Conservation (phyloP, 1,284 basidiomycete genomes). For the Leccinum colubrinum region DNA sequence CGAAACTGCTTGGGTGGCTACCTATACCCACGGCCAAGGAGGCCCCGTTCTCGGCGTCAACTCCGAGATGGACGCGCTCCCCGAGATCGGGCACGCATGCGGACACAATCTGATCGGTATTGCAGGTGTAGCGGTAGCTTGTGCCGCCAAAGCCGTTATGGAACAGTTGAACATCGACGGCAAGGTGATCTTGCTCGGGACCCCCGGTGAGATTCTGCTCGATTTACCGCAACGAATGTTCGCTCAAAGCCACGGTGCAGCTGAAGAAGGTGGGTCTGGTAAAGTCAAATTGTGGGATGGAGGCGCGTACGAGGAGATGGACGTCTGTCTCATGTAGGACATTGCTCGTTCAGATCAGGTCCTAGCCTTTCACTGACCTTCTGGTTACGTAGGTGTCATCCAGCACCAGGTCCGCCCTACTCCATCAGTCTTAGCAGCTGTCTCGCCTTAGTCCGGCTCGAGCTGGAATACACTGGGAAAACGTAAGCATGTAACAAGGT, state of each 20-base stretch:
- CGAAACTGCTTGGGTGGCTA: conserved; percentile 73
- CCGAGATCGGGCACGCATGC: conserved; percentile 72
- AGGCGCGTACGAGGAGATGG: conserved; percentile 69
- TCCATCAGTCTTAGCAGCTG: conserved; percentile 52
- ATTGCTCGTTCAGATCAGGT: background rate
- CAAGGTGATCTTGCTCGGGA: conserved; percentile 72
- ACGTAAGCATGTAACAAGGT: conserved; percentile 39
- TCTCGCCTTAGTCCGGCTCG: conserved; percentile 50
- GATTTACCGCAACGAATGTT: background rate
- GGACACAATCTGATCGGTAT: conserved; percentile 83
- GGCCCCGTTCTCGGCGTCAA: conserved; percentile 68
- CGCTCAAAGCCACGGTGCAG: conserved; percentile 30
- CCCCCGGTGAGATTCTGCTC: conserved; percentile 49
- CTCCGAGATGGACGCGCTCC: conserved; percentile 71
- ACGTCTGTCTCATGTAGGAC: conserved; percentile 63
- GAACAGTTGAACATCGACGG: conserved; percentile 59
- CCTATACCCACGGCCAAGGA: conserved; percentile 53
- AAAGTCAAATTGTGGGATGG: conserved; percentile 63
- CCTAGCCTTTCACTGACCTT: background rate
- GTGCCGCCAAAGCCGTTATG: conserved; percentile 55
- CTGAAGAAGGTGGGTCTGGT: conserved; percentile 74
- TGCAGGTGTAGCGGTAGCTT: conserved; percentile 64
- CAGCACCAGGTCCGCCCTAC: conserved; percentile 55
- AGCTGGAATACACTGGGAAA: conserved; percentile 57
- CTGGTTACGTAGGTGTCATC: conserved; percentile 50